Evolutionary conservation across 2,329 filamentous ascomycete species (phyloP), one percentile per base, ranked within the genome.

Genomic region (Calonectria crousiana): DNA sequence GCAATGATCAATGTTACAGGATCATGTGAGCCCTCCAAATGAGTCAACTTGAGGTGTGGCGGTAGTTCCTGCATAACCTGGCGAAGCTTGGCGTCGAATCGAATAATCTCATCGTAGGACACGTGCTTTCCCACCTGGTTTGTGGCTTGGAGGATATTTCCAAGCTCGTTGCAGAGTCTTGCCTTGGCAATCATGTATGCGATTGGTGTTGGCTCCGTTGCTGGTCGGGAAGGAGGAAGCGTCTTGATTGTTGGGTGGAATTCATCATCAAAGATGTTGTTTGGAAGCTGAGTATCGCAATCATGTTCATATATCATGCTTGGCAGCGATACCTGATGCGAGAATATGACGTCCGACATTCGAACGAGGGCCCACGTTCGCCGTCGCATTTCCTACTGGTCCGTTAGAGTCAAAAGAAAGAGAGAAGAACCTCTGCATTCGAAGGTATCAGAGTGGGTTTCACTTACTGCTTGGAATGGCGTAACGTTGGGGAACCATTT

Each of bases 1-100:
- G 96, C 94, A 87, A 98, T 93, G 72, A 98, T 93, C 74, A 97
- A 90, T 32, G 95, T 94, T 83, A 97, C 92, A 23, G 97, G 93
- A 79, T 98, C 96, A 60, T 92, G 89, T 6, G 91, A 93, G 70
- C 95, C 93, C 72, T 96, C 93, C 73, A 98, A 89, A 0, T 93
- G 89, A 38, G 93, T 92, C 77, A 98, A 88, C 78, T 92, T 93
- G 38, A 98, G 88, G 83, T 98, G 94, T 3, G 95, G 93, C 1
- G 97, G 95, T 65, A 98, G 90, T 71, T 93, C 90, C 41, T 93
- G 87, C 82, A 90, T 89, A 41, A 92, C 85, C 71, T 91, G 90
- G 41, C 92, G 87, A 78, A 95, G 81, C 80, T 91, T 87, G 84
- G 88, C 84, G 84, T 95, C 90, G 81, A 92, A 86, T 77, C 90